Percentiles rank a stretch among this genome's conserved stretches.
Conservation (phyloP, 257 asterid species). For the Anisodus tanguticus region DNA sequence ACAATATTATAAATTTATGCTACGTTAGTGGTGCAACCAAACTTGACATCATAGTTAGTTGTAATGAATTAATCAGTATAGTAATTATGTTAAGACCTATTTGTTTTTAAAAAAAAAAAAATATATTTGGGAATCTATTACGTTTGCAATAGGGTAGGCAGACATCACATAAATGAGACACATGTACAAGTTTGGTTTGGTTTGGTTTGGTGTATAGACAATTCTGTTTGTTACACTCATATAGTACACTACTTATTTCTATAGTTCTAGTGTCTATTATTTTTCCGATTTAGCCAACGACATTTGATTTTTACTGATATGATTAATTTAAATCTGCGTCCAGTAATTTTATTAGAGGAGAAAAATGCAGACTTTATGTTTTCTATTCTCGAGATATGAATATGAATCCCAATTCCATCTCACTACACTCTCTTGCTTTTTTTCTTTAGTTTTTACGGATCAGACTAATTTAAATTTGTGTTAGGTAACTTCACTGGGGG, state of each 20-base stretch:
- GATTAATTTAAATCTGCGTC: too few relatives aligned
- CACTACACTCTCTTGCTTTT: too few relatives aligned
- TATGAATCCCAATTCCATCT: too few relatives aligned
- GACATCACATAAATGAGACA: background rate
- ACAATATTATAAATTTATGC: background rate
- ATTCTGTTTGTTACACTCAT: background rate
- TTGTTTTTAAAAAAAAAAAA: background rate
- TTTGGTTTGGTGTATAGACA: background rate
- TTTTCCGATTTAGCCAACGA: too few relatives aligned
- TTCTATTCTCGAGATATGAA: too few relatives aligned
- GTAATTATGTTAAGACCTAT: background rate
- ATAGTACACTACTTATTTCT: background rate
- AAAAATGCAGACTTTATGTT: background rate
- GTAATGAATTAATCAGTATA: constrained; percentile 5
- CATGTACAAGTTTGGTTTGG: background rate
- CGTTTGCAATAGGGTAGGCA: background rate
- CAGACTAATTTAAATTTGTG: background rate
- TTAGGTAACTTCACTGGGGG: background rate
- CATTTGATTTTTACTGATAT: too few relatives aligned
- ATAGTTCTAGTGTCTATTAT: too few relatives aligned
- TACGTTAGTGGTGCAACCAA: background rate
- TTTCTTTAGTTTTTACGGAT: too few relatives aligned
- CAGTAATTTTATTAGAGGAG: background rate
- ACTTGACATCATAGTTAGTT: constrained; percentile 25
- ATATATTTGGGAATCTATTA: background rate